A percentile compares a stretch with the other conserved stretches of the same genome.
phyloP scores from a whole-genome alignment of 2,329 filamentous ascomycete genomes.

The Fusarium pseudocircinatum region DNA sequence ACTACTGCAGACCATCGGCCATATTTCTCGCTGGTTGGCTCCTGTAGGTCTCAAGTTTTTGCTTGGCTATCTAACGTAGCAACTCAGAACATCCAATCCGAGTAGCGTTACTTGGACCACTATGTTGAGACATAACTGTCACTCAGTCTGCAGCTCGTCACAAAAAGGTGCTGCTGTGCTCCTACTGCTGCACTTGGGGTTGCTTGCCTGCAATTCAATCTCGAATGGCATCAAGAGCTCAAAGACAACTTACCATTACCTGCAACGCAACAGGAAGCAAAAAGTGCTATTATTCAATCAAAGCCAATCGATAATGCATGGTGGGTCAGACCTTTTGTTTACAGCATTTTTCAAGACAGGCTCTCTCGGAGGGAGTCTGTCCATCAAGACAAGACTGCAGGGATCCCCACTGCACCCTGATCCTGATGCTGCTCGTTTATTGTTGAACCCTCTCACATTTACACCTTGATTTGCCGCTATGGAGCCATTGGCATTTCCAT shows the following conservation, averaged over 20 bases:
- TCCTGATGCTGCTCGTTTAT: conserved; percentile 34
- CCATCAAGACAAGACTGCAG: conserved; percentile 26
- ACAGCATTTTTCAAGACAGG: conserved; percentile 24
- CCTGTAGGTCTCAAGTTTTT: conserved; percentile 21
- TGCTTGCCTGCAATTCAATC: conserved; percentile 9
- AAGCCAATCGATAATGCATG: conserved; percentile 22
- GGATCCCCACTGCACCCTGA: conserved; percentile 38
- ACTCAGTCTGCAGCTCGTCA: conserved; percentile 22
- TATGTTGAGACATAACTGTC: conserved; percentile 23
- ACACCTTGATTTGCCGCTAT: conserved; percentile 38
- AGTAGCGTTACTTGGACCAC: conserved; percentile 23
- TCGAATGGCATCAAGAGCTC: conserved; percentile 6
- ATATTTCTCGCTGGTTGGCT: conserved; percentile 23
- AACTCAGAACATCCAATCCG: conserved; percentile 16
- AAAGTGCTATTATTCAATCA: conserved; percentile 10
- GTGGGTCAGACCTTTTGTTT: conserved; percentile 40
- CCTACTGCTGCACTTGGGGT: conserved; percentile 3
- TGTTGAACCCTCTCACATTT: conserved; percentile 30
- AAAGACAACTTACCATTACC: conserved; percentile 7
- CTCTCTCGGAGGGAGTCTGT: conserved; percentile 31
- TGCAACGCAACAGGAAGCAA: conserved; percentile 12
- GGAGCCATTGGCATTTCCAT: conserved; percentile 33
- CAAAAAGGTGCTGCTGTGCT: conserved; percentile 7
- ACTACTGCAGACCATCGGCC: conserved; percentile 39
- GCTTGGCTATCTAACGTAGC: conserved; percentile 25